These are phyloP conservation scores for Seminavis robusta DNA, from an alignment of 108 stramenopile genomes.

Conservation along the genomic window DNA sequence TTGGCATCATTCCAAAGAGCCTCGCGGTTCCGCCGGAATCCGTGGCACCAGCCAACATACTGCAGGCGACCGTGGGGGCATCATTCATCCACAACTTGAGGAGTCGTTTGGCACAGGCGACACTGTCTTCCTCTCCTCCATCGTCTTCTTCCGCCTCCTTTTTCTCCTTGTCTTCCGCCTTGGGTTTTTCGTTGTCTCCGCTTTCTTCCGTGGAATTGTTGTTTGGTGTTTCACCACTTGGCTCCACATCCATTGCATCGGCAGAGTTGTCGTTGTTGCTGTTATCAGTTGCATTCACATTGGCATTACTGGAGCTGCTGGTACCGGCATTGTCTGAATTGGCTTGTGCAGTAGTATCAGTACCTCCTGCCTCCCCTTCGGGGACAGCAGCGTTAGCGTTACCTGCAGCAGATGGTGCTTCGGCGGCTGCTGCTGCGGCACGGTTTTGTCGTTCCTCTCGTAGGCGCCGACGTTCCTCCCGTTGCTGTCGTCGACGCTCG, in stretches of 20 bases:
- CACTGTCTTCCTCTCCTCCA: conserved; percentile 27
- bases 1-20: no score
- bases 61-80: conserved; percentile 1
- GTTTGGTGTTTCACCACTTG: background rate
- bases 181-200: conserved; percentile 1
- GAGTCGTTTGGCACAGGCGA: background rate
- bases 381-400: background rate
- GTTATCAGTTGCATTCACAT: background rate
- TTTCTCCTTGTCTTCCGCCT: conserved; percentile 24
- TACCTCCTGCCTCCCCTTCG: background rate
- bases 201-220: background rate
- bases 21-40: background rate
- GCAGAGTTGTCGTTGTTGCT: background rate
- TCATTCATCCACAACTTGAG: conserved; percentile 7
- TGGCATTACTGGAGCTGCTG: background rate
- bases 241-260: background rate
- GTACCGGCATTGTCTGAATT: background rate
- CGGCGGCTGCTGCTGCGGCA: conserved; percentile 1
- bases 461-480: conserved; percentile 5
- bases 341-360: background rate
- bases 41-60: background rate
- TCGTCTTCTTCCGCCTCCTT: conserved; percentile 22
- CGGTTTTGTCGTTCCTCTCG: conserved; percentile 4
- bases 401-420: background rate
- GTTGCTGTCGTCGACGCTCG: conserved; percentile 27